Evolutionary conservation across 192 early-diverging fungal species (phyloP).

Genomic region (Obelidium mucronatum): DNA sequence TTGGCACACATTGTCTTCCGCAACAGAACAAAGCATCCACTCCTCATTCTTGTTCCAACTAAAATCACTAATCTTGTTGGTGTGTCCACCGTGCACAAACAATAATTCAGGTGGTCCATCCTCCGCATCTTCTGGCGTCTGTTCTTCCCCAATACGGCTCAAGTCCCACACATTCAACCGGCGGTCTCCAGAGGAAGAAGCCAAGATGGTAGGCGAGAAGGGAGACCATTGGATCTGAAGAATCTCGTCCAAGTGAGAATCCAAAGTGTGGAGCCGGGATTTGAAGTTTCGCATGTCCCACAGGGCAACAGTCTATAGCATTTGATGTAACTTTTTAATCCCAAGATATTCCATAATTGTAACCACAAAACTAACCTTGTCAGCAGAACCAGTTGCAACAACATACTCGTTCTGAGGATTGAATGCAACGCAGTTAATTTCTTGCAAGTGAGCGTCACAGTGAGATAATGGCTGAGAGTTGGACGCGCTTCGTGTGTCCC

Average conservation of each 20-base stretch:
- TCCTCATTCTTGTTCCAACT: constrained; percentile 93
- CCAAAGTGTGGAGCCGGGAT: constrained; percentile 82
- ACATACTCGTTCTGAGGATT: constrained; percentile 90
- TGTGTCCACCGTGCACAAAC: constrained; percentile 99
- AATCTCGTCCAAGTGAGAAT: constrained; percentile 91
- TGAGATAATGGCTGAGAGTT: constrained; percentile 68
- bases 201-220: constrained; percentile 88
- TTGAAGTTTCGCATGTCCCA: constrained; percentile 97
- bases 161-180: constrained; percentile 96
- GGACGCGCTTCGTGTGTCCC: constrained; percentile 87
- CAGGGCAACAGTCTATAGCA: constrained; percentile 80
- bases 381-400: constrained; percentile 92
- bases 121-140: constrained; percentile 94
- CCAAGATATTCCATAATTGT: no score
- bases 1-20: constrained; percentile 98
- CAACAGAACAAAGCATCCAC: constrained; percentile 93
- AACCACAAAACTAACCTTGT: constrained; percentile 65
- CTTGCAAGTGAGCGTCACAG: constrained; percentile 85
- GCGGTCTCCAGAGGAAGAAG: constrained; percentile 88
- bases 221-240: constrained; percentile 95
- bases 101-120: constrained; percentile 97
- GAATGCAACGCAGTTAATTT: constrained; percentile 96
- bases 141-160: constrained; percentile 92
- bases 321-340: neutral
- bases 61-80: constrained; percentile 95